Evolutionary conservation across 2,329 filamentous ascomycete genomes (phyloP).

Genomic region (Cladophialophora psammophila): DNA sequence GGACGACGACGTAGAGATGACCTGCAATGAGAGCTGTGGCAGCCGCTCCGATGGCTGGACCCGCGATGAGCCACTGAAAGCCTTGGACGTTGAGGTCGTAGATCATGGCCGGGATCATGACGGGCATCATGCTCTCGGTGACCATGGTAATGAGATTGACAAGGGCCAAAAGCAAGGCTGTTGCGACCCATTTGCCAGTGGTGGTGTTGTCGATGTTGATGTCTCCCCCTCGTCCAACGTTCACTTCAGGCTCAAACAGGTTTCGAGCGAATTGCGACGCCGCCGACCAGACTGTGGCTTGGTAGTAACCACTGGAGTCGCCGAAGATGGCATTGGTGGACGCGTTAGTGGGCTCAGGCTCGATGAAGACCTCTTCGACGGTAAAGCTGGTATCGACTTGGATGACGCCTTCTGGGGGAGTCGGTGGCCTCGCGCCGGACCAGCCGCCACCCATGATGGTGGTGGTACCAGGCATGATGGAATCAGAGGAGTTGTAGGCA

Average conservation of each 20-base stretch:
- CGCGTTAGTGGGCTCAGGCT: background rate
- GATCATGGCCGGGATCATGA: conserved; percentile 28
- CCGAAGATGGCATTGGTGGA: conserved; percentile 11
- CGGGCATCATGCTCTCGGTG: conserved; percentile 30
- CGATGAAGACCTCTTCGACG: conserved; percentile 13
- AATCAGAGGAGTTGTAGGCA: background rate
- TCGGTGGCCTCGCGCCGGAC: background rate
- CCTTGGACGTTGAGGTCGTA: conserved; percentile 33
- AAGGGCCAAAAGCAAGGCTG: conserved; percentile 23
- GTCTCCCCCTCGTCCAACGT: conserved; percentile 1
- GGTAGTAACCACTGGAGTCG: conserved; percentile 16
- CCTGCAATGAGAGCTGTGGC: conserved; percentile 27
- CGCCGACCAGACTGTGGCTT: conserved; percentile 17
- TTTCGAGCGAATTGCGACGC: conserved; percentile 11
- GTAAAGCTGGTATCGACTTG: conserved; percentile 15
- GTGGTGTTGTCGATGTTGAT: background rate
- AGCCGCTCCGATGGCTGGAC: conserved; percentile 30
- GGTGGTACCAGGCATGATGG: conserved; percentile 8
- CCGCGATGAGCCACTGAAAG: conserved; percentile 32
- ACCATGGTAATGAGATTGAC: conserved; percentile 28
- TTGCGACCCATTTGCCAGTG: conserved; percentile 21
- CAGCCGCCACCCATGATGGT: conserved; percentile 4
- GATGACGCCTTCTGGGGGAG: conserved; percentile 19
- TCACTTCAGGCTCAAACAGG: background rate
- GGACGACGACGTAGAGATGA: conserved; percentile 31